Evolutionary conservation across 495 filamentous ascomycete genomes (phyloP), one percentile per base, ranked within the genome.

Genomic region (Penicillium herquei): DNA sequence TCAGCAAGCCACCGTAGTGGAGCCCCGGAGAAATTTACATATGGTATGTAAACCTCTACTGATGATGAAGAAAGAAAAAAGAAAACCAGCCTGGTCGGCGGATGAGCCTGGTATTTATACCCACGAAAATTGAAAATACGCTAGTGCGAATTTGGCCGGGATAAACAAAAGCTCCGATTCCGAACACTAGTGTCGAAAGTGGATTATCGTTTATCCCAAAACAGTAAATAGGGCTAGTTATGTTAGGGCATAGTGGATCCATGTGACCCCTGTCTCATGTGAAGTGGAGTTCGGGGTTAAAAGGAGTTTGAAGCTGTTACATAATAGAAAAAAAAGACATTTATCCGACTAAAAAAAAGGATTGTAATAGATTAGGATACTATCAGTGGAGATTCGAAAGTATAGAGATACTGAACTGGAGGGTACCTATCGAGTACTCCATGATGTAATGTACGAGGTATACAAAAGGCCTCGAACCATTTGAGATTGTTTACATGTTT

Each of bases 1-100:
- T 78, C 75, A 78, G 75, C 75, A 65, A 76, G 75, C 72, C 71
- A 67, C 63, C 41, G 21, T 71, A 55, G 67, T 67, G 71, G 72
- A 78, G 73, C 75, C 71, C 69, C 69, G 63, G 57, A 56, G 57
- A 58, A 57, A 62, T 74, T 76, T 74, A 74, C 65, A 74, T 64
- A 63, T n/a, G n/a, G 59, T 71, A 72, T 68, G 74, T 78, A 78
- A 78, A 78, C 75, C 75, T 64, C 75, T 78, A 78, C 75, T 78
- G 75, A 78, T 78, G 75, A 78, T 78, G 63, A 44, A 63, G 66
- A 74, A 71, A 64, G 55, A 66, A 67, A 61, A 67, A 60, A 66
- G 67, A 74, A 70, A 67, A 65, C 56, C 59, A 66, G 49, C 46
- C 57, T 63, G 48, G 31, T 10, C 39, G 33, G 37, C 56, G 44